Evolutionary conservation across 2,329 filamentous ascomycete genomes (phyloP), one percentile per base, ranked within the genome.

Genomic region (Shiraia sp.): DNA sequence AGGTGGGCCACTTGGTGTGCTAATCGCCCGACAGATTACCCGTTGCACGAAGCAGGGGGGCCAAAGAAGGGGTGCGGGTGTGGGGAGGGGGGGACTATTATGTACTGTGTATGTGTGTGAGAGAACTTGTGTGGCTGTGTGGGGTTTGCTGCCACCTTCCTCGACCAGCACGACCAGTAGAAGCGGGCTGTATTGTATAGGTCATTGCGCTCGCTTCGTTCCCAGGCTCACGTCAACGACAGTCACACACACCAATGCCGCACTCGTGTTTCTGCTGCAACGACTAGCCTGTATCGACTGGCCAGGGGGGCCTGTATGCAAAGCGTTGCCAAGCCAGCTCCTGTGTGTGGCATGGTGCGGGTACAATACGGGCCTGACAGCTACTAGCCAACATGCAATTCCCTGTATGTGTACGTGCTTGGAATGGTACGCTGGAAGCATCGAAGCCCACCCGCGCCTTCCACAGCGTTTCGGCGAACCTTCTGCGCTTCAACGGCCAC

Each of bases 1-100:
- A 40, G 35, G 29, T 15, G 16, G n/a, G 16, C 23, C 17, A n/a
- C n/a, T n/a, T n/a, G n/a, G n/a, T n/a, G n/a, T 32, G 49, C 45
- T 41, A 49, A 59, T 59, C 32, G 44, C 55, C 55, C 53, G 55
- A 47, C 45, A 46, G 46, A 50, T 49, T 53, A 55, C 41, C 56
- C 55, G 51, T 41, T 10, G n/a, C n/a, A n/a, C n/a, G n/a, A n/a
- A n/a, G n/a, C n/a, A n/a, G n/a, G n/a, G n/a, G n/a, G n/a, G n/a
- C n/a, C n/a, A n/a, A n/a, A n/a, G n/a, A n/a, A n/a, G n/a, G n/a
- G n/a, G n/a, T n/a, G n/a, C n/a, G n/a, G n/a, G n/a, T n/a, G n/a
- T n/a, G n/a, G n/a, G n/a, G n/a, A n/a, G n/a, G n/a, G n/a, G n/a
- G n/a, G n/a, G n/a, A n/a, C n/a, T n/a, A n/a, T n/a, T n/a, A n/a